Evolutionary conservation across 2,329 filamentous ascomycete species (phyloP).

Genomic region (Aspergillus pseudotamarii): DNA sequence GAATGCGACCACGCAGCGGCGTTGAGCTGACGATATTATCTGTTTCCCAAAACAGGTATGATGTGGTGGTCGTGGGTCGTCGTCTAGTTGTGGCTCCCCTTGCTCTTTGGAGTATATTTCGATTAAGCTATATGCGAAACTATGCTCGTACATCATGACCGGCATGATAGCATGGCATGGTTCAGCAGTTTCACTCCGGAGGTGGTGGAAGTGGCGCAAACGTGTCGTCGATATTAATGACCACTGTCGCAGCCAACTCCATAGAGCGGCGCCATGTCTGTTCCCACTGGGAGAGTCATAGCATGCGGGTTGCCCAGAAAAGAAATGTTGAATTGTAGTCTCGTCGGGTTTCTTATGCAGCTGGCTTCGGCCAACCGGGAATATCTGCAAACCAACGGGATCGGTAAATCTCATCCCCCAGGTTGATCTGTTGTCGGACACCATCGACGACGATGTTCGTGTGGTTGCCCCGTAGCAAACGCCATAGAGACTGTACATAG

Average conservation of each 20-base stretch:
- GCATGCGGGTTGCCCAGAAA: neutral
- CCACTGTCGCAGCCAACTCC: neutral
- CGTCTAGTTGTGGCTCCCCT: neutral
- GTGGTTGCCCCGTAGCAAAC: conserved; percentile 22
- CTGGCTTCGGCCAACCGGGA: conserved; percentile 29
- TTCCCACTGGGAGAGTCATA: neutral
- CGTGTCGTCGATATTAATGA: neutral
- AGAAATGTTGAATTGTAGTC: neutral
- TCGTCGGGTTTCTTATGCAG: neutral
- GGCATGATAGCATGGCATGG: neutral
- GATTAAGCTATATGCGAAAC: neutral
- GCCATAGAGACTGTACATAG: conserved; percentile 28
- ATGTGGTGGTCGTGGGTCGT: neutral
- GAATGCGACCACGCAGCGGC: neutral
- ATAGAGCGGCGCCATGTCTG: neutral
- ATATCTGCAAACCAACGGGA: conserved; percentile 29
- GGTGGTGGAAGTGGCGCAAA: neutral
- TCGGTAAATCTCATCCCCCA: conserved; percentile 30
- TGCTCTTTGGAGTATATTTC: neutral
- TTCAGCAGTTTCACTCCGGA: neutral
- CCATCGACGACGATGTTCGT: conserved; percentile 26
- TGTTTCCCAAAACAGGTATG: neutral
- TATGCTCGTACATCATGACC: neutral
- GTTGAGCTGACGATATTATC: neutral
- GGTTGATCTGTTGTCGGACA: conserved; percentile 19